Evolutionary conservation across 1,284 basidiomycete species (phyloP), one percentile per base, ranked within the genome.

Genomic region (Golubevia sp.): DNA sequence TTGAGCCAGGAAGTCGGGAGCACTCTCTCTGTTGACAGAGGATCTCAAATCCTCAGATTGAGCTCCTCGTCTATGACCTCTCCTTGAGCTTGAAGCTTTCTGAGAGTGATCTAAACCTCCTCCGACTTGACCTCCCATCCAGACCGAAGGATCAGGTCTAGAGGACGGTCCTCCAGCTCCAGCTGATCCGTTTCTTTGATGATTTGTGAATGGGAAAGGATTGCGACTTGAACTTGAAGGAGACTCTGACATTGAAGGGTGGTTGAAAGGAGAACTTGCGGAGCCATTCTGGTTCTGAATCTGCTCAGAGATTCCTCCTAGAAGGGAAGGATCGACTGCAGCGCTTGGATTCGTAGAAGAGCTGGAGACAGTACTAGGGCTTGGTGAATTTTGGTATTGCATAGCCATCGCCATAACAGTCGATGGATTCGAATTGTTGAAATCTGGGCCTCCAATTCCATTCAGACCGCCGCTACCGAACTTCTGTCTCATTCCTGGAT

Each of bases 31-130:
- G 18, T 61, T 66, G 59, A 67, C 59, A 25, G 73, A 68, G 15
- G 68, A 64, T 26, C 67, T 55, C 7, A 78, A 50, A 50, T 78
- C 76, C 58, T 78, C 76, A 18, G 71, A 74, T 20, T 68, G 72
- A 11, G 70, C 66, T 53, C 63, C 49, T n/a, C 76, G 59, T 20
- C 62, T 61, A 54, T 78, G 76, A 5, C 72, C 62, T 20, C 48
- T 63, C 8, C 38, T 8, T 44, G 38, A 8, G 18, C 13, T 44
- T 18, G 38, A 44, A 44, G 38, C 13, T 44, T 18, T 44, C 11
- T 8, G 38, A 44, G 38, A 44, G 18, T 8, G 18, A 44, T 8
- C 11, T 13, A 44, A 18, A 44, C 18, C 18, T n/a, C n/a, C n/a
- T n/a, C n/a, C n/a, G n/a, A n/a, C n/a, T 18, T 44, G 38, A 44